Percentiles rank a stretch among this genome's conserved stretches.
These are phyloP conservation scores for Fulvia fulva DNA, from an alignment of 2,329 filamentous ascomycete genomes.

Conservation along the genomic window DNA sequence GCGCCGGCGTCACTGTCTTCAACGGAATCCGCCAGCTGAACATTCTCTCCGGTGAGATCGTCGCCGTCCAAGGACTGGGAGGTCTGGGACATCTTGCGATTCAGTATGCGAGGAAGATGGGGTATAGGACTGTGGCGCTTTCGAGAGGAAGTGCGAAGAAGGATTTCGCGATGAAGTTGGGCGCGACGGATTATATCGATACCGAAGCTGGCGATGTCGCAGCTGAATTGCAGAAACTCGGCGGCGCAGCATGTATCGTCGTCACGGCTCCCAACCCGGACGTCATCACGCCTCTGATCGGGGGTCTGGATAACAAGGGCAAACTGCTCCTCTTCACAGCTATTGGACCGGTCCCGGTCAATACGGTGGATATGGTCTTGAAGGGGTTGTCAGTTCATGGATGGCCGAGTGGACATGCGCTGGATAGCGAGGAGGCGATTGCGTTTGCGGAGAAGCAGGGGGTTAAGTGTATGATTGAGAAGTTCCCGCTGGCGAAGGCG, in stretches of 20 bases:
- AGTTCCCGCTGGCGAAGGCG: constrained; percentile 49
- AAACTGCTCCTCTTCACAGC: constrained; percentile 59
- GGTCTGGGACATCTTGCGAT: constrained; percentile 48
- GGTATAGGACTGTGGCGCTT: constrained; percentile 50
- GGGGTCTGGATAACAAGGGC: constrained; percentile 52
- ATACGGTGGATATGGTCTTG: constrained; percentile 43
- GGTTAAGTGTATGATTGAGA: constrained; percentile 52
- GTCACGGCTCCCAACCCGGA: constrained; percentile 60
- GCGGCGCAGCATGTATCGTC: constrained; percentile 60
- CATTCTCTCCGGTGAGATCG: constrained; percentile 41
- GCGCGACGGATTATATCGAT: constrained; percentile 56
- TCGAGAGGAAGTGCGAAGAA: constrained; percentile 50
- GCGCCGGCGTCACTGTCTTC: constrained; percentile 51
- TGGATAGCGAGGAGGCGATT: constrained; percentile 53
- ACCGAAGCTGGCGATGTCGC: constrained; percentile 49
- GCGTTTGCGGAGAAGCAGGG: constrained; percentile 45
- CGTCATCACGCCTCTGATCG: constrained; percentile 51
- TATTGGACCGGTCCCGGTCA: constrained; percentile 42
- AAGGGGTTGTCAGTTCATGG: constrained; percentile 47
- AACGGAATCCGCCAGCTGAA: constrained; percentile 49
- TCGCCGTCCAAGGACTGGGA: constrained; percentile 53
- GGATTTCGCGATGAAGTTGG: constrained; percentile 51
- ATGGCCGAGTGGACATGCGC: constrained; percentile 52
- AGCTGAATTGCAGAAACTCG: constrained; percentile 52
- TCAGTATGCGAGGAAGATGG: constrained; percentile 51